Conservation (phyloP, 192 early-diverging fungal species). For the Globomyces pollinis-pini region DNA sequence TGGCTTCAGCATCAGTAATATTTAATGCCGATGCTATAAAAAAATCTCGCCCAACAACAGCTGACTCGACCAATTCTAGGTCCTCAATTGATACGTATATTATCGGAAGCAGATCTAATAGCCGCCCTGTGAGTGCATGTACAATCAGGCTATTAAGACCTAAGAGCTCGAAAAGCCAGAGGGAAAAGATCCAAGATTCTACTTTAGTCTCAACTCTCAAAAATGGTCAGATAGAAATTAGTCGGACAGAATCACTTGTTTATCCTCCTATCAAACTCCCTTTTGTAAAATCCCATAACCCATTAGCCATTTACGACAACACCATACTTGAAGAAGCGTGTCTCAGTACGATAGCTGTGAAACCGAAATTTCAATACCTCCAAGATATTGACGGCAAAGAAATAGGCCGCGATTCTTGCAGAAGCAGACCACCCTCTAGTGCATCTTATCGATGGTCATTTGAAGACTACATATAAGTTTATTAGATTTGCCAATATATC, state of each 20-base stretch:
- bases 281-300: background rate
- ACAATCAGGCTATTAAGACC: background rate
- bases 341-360: no score
- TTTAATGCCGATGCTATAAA: background rate
- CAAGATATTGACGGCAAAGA: background rate
- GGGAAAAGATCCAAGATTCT: background rate
- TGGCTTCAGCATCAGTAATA: background rate
- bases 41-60: background rate
- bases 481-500: no score
- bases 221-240: conserved; percentile 1
- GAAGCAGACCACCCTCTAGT: background rate
- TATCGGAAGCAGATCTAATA: background rate
- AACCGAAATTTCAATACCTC: no score
- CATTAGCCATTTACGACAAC: background rate
- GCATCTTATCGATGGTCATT: background rate
- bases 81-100: background rate
- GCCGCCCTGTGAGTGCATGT: background rate
- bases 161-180: no score
- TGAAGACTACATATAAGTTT: no score
- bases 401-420: background rate
- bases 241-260: background rate
- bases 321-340: background rate
- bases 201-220: background rate
- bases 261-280: background rate
- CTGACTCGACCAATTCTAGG: background rate